Evolutionary conservation across 768 basidiomycete genomes (phyloP), one percentile per base, ranked within the genome.

Genomic region (Piloderma croceum): DNA sequence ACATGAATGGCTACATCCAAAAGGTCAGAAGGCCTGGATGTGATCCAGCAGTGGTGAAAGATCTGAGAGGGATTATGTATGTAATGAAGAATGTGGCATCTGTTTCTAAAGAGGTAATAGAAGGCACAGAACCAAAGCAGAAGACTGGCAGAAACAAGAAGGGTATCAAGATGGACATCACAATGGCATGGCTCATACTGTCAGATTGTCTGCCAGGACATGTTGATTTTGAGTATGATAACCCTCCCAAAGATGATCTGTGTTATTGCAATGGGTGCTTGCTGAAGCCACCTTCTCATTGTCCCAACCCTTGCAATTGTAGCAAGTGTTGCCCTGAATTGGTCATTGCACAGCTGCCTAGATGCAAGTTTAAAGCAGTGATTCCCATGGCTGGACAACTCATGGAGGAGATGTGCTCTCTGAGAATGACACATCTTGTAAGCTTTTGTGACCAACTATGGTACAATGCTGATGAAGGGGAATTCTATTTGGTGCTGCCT

Each of bases 1-100:
- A 38, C 23, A 10, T 49, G 6, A 50, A 55, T 15, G 40, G 48
- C 12, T 23, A 48, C 12, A 31, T 39, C 23, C 53, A 51, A 24
- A 53, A 56, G 36, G 41, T 45, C 3, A 49, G 52, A 17, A 39
- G 49, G 2, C 43, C 47, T 19, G 46, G 50, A 7, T 25, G 47
- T 22, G 38, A 49, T 25, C 24, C 23, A 11, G 15, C 10, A 15
- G 3, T 19, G 15, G 35, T 42, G 15, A 23, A 19, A 12, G 47
- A 47, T 23, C 25, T 52, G 1, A 35, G 43, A 19, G 40, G 47
- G 13, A 35, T 54, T 20, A 27, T 54, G 12, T 54, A 52, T 25
- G 15, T 46, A 24, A 25, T 41, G 22, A 32, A 15, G 7, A 25
- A 35, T 24, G n/a, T 37, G 24, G n/a, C 24, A 6, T 27, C 32